These are phyloP conservation scores for Cucurbita maxima DNA, from an alignment of 306 rosid genomes.

Conservation along the genomic window DNA sequence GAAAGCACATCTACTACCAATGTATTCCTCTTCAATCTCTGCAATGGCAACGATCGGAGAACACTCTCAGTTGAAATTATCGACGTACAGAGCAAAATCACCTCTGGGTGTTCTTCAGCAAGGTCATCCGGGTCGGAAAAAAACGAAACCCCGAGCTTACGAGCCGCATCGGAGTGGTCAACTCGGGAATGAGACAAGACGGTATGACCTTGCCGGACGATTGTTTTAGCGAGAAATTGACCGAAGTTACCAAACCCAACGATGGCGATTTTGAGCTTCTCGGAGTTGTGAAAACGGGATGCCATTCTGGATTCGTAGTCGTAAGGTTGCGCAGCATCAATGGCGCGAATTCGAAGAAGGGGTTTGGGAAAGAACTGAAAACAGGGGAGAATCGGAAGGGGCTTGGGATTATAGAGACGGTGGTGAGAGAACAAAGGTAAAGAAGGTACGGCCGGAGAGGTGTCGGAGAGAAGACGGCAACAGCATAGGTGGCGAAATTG, in stretches of 20 bases:
- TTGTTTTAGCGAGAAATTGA: slow-evolving; percentile 52
- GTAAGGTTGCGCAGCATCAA: slow-evolving; percentile 61
- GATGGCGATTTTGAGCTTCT: slow-evolving; percentile 49
- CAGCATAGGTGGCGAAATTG: slow-evolving; percentile 12
- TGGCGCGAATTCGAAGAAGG: slow-evolving; percentile 20
- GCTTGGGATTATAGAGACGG: not conserved
- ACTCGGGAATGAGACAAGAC: slow-evolving; percentile 62
- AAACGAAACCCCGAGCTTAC: slow-evolving; percentile 33
- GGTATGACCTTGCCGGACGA: slow-evolving; percentile 61
- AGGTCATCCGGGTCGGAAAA: slow-evolving; percentile 51
- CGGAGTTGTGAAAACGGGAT: slow-evolving; percentile 21
- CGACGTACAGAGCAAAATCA: slow-evolving; percentile 54
- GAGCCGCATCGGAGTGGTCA: slow-evolving; percentile 32
- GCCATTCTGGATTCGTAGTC: slow-evolving; percentile 58
- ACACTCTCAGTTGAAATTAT: slow-evolving; percentile 43
- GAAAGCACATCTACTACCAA: slow-evolving; percentile 64
- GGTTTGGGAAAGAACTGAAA: not conserved
- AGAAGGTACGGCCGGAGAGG: slow-evolving; percentile 5
- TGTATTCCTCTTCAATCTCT: slow-evolving; percentile 53
- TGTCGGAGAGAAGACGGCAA: slow-evolving; percentile 19
- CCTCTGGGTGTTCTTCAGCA: slow-evolving; percentile 74
- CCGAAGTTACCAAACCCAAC: slow-evolving; percentile 75
- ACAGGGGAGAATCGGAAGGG: not conserved
- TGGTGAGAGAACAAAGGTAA: not conserved
- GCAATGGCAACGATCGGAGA: slow-evolving; percentile 46